Base-by-base conservation (phyloP, 225 moss, liverwort and hornwort species). In the Bryoerythrophyllum caledonicum region DNA sequence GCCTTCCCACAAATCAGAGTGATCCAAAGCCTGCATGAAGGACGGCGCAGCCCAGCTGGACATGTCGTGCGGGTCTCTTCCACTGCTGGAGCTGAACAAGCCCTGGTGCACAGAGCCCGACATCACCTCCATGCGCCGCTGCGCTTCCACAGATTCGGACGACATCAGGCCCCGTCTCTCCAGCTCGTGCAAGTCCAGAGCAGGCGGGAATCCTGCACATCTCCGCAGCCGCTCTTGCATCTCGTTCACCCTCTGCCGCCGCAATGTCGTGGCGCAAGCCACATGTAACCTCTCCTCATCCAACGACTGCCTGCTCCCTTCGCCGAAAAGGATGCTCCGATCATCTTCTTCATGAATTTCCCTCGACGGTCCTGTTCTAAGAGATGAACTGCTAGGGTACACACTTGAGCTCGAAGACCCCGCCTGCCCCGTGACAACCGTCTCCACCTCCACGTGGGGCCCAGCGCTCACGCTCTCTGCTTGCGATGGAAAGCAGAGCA, bases 141-240 rank as follows among this genome's bases (percentile, higher is more conserved):
- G 90, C 38, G 86, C 79, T 30, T 83, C 87, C 10, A 87, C 78
- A 44, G 84, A 75, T 57, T 92, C 91, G 15, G 91, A 82, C 38
- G 91, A 81, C 70, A 90, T 66, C 17, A 91, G 64, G 20, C 91
- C 87, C 66, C 89, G 84, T 76, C 90, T 79, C 63, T 91, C 88
- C 46, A 91, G 79, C 71, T 92, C 92, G 63, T 90, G 86, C 34
- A 91, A 79, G 70, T 95, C 91, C 60, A 90, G 49, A 16, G 88
- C 82, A 25, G 95, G 80, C 43, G 91, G 88, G 21, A 93, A 83
- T 28, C 90, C 91, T 62, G 93, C 93, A 84, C 82, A 93, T 72
- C 93, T 89, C 62, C 91, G 82, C 52, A 91, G 71, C 26, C 87
- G 88, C 65, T 93, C 91, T 76, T 93, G 93, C 93, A 91, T 93